Percentiles rank a stretch among this genome's conserved stretches.
phyloP scores from a whole-genome alignment of 2,329 filamentous ascomycete species.

The Cladosporium oxysporum region DNA sequence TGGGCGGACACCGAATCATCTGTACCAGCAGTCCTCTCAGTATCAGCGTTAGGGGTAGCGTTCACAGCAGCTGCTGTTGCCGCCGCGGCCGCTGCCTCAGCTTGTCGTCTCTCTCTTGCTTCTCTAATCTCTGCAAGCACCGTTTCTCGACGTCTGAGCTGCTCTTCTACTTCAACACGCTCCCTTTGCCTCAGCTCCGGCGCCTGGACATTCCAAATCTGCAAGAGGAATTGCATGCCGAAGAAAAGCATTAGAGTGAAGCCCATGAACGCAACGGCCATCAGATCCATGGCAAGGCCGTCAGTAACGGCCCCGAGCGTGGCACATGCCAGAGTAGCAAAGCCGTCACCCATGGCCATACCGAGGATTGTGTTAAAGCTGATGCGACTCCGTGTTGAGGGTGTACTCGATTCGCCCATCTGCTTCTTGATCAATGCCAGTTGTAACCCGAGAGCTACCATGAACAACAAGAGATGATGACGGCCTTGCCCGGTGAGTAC shows the following conservation, averaged over 20 bases:
- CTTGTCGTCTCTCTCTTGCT: conserved; percentile 17
- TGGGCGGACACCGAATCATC: not conserved
- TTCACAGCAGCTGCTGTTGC: conserved; percentile 6
- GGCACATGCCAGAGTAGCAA: conserved; percentile 56
- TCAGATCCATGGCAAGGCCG: conserved; percentile 57
- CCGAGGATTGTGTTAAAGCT: conserved; percentile 65
- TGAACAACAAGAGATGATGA: conserved; percentile 56
- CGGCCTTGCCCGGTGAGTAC: conserved; percentile 50
- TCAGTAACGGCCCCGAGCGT: conserved; percentile 58
- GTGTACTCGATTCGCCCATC: conserved; percentile 65
- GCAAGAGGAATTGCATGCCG: conserved; percentile 66
- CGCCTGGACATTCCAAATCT: conserved; percentile 66
- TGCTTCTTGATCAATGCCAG: conserved; percentile 60
- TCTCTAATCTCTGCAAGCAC: conserved; percentile 15
- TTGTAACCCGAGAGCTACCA: conserved; percentile 52
- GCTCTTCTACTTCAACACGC: conserved; percentile 45
- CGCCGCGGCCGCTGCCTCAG: conserved; percentile 17
- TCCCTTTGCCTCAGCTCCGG: conserved; percentile 49
- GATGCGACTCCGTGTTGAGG: conserved; percentile 63
- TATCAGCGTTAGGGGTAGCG: not conserved
- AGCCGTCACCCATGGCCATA: conserved; percentile 62
- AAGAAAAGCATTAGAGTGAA: conserved; percentile 63
- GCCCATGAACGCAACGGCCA: conserved; percentile 59
- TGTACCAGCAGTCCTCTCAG: not conserved
- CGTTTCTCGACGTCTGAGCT: conserved; percentile 22